Evolutionary conservation across 2,329 filamentous ascomycete genomes (phyloP).

Genomic region (Aspergillus jensenii): DNA sequence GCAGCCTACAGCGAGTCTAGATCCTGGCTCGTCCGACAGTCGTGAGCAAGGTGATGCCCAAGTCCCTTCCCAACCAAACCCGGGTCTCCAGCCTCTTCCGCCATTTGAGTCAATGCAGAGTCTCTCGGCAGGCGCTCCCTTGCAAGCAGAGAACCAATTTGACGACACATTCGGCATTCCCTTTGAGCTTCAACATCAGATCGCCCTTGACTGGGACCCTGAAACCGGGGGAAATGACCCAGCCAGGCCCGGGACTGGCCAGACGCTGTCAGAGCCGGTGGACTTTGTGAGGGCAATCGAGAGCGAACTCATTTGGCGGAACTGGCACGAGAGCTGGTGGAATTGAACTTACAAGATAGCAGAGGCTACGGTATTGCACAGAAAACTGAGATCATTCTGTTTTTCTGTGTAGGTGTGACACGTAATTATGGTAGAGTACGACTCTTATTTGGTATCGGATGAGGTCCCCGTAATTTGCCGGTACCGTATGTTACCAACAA

Average conservation of each 20-base stretch:
- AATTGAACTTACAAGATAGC: background rate
- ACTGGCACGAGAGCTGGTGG: constrained; percentile 10
- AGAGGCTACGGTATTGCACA: too few species aligned
- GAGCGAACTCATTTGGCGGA: constrained; percentile 1
- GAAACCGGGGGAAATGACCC: background rate
- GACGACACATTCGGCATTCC: background rate
- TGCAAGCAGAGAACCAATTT: background rate
- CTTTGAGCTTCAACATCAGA: constrained; percentile 2
- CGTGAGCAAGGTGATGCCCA: too few species aligned
- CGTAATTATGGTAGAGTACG: too few species aligned
- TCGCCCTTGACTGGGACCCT: background rate
- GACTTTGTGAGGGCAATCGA: constrained; percentile 6
- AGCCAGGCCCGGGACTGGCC: background rate
- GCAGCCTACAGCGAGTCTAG: too few species aligned
- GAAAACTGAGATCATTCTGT: too few species aligned
- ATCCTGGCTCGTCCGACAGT: too few species aligned
- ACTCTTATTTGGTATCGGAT: too few species aligned
- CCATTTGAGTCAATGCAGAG: background rate
- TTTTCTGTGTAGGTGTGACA: too few species aligned
- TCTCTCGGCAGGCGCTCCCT: background rate
- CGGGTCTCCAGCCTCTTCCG: background rate
- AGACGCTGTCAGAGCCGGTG: background rate
- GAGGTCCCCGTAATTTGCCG: too few species aligned
- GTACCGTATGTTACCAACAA: too few species aligned
- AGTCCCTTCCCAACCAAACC: too few species aligned